These are phyloP conservation scores for Backusella westeae DNA, from an alignment of 192 early-diverging fungal genomes.

Conservation along the genomic window DNA sequence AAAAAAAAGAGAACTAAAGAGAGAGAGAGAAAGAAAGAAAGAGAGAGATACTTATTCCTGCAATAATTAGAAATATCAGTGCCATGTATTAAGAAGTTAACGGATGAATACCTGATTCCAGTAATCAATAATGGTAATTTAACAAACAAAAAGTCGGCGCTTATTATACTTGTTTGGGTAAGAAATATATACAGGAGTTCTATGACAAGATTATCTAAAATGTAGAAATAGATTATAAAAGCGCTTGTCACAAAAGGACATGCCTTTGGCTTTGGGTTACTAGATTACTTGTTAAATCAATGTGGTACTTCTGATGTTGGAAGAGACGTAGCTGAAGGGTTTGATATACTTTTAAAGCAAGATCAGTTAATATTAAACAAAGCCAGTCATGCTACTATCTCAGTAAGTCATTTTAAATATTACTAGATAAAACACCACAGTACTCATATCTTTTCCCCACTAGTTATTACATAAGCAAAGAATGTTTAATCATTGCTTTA, in stretches of 20 bases:
- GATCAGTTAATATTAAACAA: conserved; percentile 71
- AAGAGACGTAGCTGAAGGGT: conserved; percentile 58
- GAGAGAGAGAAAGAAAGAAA: neutral
- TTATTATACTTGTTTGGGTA: conserved; percentile 26
- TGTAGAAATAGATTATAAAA: conserved; percentile 55
- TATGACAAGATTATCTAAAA: neutral
- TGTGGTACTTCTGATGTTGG: conserved; percentile 46
- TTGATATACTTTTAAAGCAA: conserved; percentile 70
- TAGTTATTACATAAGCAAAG: conserved; percentile 81
- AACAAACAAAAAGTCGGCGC: neutral
- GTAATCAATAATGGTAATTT: neutral
- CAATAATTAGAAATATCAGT: conserved; percentile 5
- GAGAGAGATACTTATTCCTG: neutral
- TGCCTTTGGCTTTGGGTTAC: conserved; percentile 49
- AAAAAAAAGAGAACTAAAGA: neutral
- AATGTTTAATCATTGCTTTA: conserved; percentile 74
- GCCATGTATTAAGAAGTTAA: conserved; percentile 3
- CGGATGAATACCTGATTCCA: conserved; percentile 8
- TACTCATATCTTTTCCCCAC: conserved; percentile 20
- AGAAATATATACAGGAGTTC: neutral
- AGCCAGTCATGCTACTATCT: conserved; percentile 59
- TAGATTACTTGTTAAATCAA: conserved; percentile 46
- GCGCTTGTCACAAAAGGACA: conserved; percentile 56
- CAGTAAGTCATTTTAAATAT: conserved; percentile 22
- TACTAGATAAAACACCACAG: neutral